phyloP scores from a whole-genome alignment of 495 filamentous ascomycete genomes.

The Penicillium taxi region DNA sequence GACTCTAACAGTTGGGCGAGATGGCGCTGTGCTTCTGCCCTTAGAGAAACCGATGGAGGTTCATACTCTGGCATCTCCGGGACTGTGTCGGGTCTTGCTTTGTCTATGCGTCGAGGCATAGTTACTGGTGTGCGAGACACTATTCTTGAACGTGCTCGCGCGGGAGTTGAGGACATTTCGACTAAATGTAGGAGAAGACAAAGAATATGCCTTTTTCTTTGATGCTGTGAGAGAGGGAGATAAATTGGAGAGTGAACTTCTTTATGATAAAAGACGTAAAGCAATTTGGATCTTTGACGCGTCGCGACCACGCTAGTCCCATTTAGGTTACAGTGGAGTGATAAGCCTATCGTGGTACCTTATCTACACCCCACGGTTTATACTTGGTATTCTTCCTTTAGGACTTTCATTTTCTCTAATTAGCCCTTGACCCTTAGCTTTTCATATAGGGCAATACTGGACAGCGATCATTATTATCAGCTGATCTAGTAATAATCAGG shows the following conservation, averaged over 20 bases:
- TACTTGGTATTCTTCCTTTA: no score
- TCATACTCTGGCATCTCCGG: slow-evolving; percentile 52
- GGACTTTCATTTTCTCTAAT: no score
- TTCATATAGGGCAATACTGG: no score
- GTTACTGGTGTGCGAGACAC: slow-evolving; percentile 10
- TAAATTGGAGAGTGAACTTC: background rate
- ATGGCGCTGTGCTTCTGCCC: slow-evolving; percentile 21
- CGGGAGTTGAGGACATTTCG: slow-evolving; percentile 15
- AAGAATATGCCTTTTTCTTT: background rate
- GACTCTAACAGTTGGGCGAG: slow-evolving; percentile 28
- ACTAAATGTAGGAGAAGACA: background rate
- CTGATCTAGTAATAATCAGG: no score
- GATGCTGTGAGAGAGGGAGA: background rate
- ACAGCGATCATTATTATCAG: no score
- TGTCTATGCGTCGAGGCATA: slow-evolving; percentile 8
- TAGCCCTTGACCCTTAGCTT: no score
- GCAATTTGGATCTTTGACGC: slow-evolving; percentile 18
- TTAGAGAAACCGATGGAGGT: slow-evolving; percentile 44
- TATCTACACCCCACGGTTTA: no score
- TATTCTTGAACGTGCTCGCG: slow-evolving; percentile 2
- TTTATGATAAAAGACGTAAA: background rate
- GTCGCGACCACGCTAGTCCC: slow-evolving; percentile 30
- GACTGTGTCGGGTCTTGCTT: slow-evolving; percentile 1
- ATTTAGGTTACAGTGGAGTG: slow-evolving; percentile 21
- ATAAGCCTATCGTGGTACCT: slow-evolving; percentile 20